phyloP scores from a whole-genome alignment of 2,329 filamentous ascomycete species.

The Catunica adiposa region DNA sequence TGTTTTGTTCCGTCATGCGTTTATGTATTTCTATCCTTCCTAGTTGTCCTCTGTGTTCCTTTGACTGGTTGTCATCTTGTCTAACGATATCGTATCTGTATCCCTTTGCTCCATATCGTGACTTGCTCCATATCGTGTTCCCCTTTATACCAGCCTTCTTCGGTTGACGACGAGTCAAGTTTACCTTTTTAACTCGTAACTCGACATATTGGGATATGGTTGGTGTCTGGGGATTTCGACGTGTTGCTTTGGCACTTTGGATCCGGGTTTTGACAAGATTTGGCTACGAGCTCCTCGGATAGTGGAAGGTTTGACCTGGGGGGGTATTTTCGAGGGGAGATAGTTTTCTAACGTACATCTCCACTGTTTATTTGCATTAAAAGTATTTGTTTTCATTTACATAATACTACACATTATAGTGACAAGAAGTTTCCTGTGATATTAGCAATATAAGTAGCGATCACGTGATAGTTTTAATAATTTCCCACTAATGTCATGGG shows the following conservation, averaged over 20 bases:
- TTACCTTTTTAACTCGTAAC: too few species aligned
- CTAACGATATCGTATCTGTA: too few species aligned
- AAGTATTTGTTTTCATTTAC: conserved; percentile 5
- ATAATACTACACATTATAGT: background rate
- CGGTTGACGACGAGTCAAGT: too few species aligned
- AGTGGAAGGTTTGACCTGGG: too few species aligned
- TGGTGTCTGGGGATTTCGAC: background rate
- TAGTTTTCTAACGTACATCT: background rate
- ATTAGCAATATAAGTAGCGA: background rate
- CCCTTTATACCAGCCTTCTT: conserved; percentile 6
- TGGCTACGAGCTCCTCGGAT: too few species aligned
- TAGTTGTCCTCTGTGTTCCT: conserved; percentile 15
- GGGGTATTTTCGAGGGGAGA: too few species aligned
- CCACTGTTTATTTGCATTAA: background rate
- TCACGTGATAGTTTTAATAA: too few species aligned
- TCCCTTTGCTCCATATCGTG: too few species aligned
- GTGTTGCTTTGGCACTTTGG: background rate
- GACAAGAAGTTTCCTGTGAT: background rate
- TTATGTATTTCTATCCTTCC: conserved; percentile 16
- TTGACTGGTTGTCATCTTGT: too few species aligned
- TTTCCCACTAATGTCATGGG: too few species aligned
- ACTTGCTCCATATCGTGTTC: too few species aligned
- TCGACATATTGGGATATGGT: too few species aligned
- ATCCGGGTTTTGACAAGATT: background rate
- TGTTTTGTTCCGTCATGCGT: conserved; percentile 2